A percentile compares a stretch with the other conserved stretches of the same genome.
phyloP scores from a whole-genome alignment of 139 green algal genomes.

The Dunaliella primolecta region DNA sequence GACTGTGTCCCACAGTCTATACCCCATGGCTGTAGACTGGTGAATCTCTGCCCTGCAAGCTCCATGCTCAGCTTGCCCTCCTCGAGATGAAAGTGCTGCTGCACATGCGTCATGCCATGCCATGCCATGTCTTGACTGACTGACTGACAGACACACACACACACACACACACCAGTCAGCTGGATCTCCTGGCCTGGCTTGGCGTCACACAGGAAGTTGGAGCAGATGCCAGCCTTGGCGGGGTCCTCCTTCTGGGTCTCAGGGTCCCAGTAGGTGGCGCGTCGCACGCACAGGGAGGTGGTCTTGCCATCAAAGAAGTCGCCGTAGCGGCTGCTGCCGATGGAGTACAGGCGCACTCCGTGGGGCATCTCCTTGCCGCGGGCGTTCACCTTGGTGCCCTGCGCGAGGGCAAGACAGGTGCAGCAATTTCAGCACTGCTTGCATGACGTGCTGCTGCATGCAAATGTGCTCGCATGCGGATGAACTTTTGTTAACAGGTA shows the following conservation, averaged over 20 bases:
- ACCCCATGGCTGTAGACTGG: no score
- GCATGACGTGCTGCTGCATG: no score
- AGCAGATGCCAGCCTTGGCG: constrained; percentile 98
- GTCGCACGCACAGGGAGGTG: constrained; percentile 93
- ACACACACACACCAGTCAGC: constrained; percentile 78
- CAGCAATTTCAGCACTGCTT: not conserved
- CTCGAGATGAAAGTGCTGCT: no score
- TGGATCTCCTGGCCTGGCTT: constrained; percentile 85
- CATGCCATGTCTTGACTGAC: no score
- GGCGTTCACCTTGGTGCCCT: constrained; percentile 93
- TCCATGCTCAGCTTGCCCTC: no score
- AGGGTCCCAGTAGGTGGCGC: constrained; percentile 85
- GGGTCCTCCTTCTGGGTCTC: constrained; percentile 90
- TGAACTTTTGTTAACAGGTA: no score
- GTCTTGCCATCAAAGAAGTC: constrained; percentile 95
- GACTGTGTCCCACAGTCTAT: no score
- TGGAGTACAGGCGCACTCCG: constrained; percentile 97
- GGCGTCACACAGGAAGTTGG: constrained; percentile 98
- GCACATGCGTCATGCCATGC: no score
- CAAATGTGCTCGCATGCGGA: no score
- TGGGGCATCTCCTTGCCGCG: constrained; percentile 94
- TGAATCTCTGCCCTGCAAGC: no score
- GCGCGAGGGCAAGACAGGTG: not conserved
- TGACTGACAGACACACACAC: not conserved
- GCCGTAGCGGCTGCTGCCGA: constrained; percentile 93